Percentiles rank a stretch among this genome's conserved stretches.
Evolutionary conservation across 768 basidiomycete genomes (phyloP).

Genomic region (Tulasnella sp.): DNA sequence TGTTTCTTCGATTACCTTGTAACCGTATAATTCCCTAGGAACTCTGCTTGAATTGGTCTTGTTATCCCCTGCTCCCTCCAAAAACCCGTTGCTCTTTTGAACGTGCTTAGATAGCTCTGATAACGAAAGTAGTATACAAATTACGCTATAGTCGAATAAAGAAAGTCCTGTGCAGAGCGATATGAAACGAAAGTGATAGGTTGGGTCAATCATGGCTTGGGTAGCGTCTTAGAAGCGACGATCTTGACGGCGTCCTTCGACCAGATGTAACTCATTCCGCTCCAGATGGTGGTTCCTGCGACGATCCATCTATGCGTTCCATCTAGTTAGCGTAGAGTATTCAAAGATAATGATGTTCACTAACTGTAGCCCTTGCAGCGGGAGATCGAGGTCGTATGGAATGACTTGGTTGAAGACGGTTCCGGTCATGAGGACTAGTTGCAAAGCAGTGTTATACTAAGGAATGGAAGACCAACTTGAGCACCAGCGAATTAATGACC

Average conservation of each 20-base stretch:
- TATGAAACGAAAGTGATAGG: background rate
- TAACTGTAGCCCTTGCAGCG: constrained; percentile 64
- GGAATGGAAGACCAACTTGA: background rate
- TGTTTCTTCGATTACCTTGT: background rate
- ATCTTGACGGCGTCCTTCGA: constrained; percentile 63
- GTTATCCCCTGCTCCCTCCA: background rate
- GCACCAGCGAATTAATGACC: background rate
- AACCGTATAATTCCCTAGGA: background rate
- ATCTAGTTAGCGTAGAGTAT: background rate
- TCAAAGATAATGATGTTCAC: constrained; percentile 24
- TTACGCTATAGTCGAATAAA: background rate
- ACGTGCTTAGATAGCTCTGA: background rate
- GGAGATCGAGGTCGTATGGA: constrained; percentile 40
- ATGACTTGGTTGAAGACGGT: constrained; percentile 79
- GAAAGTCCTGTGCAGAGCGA: background rate
- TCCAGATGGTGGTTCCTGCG: constrained; percentile 84
- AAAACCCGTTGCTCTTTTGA: background rate
- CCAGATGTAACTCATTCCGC: constrained; percentile 73
- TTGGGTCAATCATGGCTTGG: background rate
- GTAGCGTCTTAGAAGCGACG: constrained; percentile 26
- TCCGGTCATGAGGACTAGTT: constrained; percentile 80
- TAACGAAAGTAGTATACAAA: constrained; percentile 1
- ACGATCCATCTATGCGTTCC: constrained; percentile 56
- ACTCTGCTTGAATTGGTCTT: background rate
- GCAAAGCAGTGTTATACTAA: constrained; percentile 85